Conservation (phyloP, 345 rosid genomes). For the Aquilaria malaccensis region DNA sequence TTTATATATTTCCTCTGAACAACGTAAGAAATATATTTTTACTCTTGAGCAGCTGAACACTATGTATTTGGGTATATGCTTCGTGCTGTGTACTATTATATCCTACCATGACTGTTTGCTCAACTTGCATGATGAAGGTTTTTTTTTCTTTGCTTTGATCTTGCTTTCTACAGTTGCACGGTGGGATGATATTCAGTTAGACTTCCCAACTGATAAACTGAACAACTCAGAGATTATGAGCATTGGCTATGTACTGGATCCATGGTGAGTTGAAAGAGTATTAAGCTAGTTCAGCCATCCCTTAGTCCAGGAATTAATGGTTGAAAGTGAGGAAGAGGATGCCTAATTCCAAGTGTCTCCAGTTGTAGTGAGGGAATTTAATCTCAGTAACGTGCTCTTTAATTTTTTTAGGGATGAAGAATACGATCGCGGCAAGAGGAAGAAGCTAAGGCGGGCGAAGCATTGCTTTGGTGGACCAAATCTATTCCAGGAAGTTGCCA, state of each 20-base stretch:
- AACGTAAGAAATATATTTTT: too few relatives aligned
- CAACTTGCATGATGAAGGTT: slow-evolving; percentile 2
- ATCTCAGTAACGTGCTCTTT: neutral
- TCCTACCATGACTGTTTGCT: neutral
- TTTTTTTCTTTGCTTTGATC: slow-evolving; percentile 7
- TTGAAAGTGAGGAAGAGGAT: neutral
- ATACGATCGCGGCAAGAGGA: slow-evolving; percentile 86
- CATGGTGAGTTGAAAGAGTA: slow-evolving; percentile 54
- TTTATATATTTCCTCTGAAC: too few relatives aligned
- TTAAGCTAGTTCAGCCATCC: neutral
- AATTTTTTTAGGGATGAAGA: slow-evolving; percentile 71
- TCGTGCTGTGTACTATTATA: neutral
- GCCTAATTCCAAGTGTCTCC: neutral
- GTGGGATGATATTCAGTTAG: slow-evolving; percentile 60
- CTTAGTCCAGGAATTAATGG: neutral
- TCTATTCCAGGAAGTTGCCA: slow-evolving; percentile 66
- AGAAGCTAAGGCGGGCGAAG: slow-evolving; percentile 49
- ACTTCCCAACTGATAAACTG: slow-evolving; percentile 27
- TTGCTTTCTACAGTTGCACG: slow-evolving; percentile 48
- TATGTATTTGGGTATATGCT: neutral
- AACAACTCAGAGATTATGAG: slow-evolving; percentile 15
- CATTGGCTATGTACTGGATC: slow-evolving; percentile 77
- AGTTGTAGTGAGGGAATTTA: neutral
- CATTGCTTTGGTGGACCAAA: slow-evolving; percentile 50
- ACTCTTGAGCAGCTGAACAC: neutral